Conservation (phyloP, 139 green algal species). For the Bryopsis sp. region DNA sequence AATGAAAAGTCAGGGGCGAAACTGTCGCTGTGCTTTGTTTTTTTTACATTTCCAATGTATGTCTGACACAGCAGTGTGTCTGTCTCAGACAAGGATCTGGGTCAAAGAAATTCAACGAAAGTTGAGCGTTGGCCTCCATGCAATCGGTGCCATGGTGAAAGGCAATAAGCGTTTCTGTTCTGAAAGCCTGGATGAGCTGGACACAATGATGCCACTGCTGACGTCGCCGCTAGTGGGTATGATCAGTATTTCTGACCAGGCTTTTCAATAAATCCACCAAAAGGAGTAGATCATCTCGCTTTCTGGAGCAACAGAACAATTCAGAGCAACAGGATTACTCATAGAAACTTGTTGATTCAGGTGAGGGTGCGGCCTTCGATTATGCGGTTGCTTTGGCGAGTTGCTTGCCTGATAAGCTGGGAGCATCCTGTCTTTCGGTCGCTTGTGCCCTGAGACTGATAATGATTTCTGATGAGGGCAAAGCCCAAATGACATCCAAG, state of each 20-base stretch:
- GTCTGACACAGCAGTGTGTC: too few relatives aligned
- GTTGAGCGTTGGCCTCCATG: conserved; percentile 46
- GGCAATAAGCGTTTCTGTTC: conserved; percentile 35
- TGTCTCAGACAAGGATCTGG: conserved; percentile 37
- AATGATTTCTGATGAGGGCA: too few relatives aligned
- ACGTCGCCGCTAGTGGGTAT: conserved; percentile 50
- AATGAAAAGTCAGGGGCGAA: too few relatives aligned
- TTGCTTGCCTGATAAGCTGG: conserved; percentile 56
- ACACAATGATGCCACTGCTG: conserved; percentile 58
- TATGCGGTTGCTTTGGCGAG: conserved; percentile 40
- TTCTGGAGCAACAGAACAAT: conserved; percentile 21
- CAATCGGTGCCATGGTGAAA: conserved; percentile 36
- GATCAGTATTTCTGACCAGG: too few relatives aligned
- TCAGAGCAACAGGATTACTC: not conserved
- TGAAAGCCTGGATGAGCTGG: conserved; percentile 45
- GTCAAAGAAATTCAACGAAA: conserved; percentile 39
- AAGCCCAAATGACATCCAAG: too few relatives aligned
- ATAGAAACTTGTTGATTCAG: not conserved
- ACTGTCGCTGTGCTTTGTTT: too few relatives aligned
- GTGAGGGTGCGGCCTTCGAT: conserved; percentile 39
- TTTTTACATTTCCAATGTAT: too few relatives aligned
- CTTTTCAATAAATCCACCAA: too few relatives aligned
- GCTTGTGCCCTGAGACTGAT: too few relatives aligned
- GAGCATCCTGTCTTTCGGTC: too few relatives aligned
- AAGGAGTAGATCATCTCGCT: too few relatives aligned